Percentiles rank a stretch among this genome's conserved stretches.
These are phyloP conservation scores for Sequoia sempervirens DNA, from an alignment of 75 land plant genomes.

Conservation along the genomic window DNA sequence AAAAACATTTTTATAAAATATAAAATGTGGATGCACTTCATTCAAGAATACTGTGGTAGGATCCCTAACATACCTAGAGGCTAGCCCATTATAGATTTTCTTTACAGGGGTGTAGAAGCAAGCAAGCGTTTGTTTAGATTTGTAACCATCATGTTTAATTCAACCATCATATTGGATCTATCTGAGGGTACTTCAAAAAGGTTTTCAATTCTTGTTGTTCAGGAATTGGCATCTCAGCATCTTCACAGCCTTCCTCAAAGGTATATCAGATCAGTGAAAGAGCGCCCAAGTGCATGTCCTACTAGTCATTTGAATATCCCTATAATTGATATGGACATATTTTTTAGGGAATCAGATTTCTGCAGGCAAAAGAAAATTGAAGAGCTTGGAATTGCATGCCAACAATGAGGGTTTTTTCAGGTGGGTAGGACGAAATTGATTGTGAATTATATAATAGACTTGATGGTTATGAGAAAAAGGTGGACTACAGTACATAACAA, in stretches of 20 bases:
- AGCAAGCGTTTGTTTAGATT: no score
- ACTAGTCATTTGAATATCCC: neutral
- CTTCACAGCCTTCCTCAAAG: neutral
- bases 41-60: neutral
- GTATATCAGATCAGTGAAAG: conserved; percentile 1
- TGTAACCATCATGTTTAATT: neutral
- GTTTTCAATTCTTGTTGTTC: neutral
- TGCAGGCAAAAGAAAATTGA: neutral
- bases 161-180: neutral
- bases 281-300: neutral
- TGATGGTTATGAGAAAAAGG: no score
- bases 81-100: no score
- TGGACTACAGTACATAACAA: no score
- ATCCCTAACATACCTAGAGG: neutral
- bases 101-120: no score
- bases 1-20: no score
- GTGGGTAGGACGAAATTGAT: neutral
- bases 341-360: neutral
- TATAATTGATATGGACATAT: neutral
- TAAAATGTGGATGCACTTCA: no score
- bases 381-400: neutral
- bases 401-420: conserved; percentile 5
- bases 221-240: neutral
- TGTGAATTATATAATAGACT: no score
- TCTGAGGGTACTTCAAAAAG: neutral